Base-by-base conservation (phyloP, 202 grass and related monocot genomes). In the Thinopyrum obtusiflorum region DNA sequence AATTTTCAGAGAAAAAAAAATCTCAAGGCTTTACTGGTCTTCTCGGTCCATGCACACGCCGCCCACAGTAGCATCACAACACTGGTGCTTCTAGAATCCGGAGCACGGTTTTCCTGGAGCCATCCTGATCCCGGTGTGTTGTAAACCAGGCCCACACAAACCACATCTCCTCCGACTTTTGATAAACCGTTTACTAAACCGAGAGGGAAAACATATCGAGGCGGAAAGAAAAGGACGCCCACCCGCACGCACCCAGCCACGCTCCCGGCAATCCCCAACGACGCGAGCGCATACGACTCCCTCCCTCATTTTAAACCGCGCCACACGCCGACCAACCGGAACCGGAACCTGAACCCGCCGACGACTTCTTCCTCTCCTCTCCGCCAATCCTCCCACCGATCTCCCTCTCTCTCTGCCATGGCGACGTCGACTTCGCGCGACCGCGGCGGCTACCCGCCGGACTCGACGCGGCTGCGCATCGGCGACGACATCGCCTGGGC, bases 401-500 rank as follows among this genome's bases (percentile, higher is more conserved):
- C 69, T 36, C 44, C 10, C 11, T 4, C 75, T 36, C 44, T 13
- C 11, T 4, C 75, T 18, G 17, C 23, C 59, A 89, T 88, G 87
- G 82, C 81, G 14, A 23, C 65, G 9, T 13, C 81, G 11, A 35
- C 65, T 24, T 13, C 13, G 2, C 79, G 76, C 55, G 78, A 83
- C 73, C 66, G 57, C 61, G 32, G 29, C 32, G 64, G 87, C 60
- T 80, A 92, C 28, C 86, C 84, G 21, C 88, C 93, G 85, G 97
- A 90, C 7, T 99, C 93, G 0, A 64, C 59, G 64, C 24, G 67
- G 11, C 86, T 93, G 12, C 86, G 59, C 10, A 82, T 91, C 62
- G 90, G 86, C 65, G 88, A 88, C n/a, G 97, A 92, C 17, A 33
- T 92, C 63, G 59, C 91, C 59, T 96, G 97, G 97, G 86, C 85